A percentile compares a stretch with the other conserved stretches of the same genome.
Evolutionary conservation across 2,329 filamentous ascomycete species (phyloP).

Genomic region (Pestalotiopsis sp.): DNA sequence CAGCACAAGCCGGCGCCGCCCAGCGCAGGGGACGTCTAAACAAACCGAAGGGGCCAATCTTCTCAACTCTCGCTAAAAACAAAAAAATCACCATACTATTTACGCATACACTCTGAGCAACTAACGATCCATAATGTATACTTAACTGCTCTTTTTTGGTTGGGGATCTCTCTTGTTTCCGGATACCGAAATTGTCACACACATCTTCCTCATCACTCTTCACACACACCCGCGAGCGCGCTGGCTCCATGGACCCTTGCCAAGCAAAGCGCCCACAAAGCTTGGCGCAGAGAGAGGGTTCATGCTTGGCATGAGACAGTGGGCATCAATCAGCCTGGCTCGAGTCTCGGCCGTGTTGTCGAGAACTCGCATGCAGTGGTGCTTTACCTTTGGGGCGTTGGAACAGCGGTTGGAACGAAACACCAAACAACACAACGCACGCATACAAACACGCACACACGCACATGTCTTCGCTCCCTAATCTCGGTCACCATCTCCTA

Average conservation of each 20-base stretch:
- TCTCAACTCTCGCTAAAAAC: neutral
- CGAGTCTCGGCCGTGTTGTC: neutral
- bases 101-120: neutral
- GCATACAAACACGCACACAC: neutral
- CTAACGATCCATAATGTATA: constrained; percentile 10
- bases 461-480: neutral
- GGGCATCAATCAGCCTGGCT: neutral
- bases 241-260: neutral
- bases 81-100: neutral
- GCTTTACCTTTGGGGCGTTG: neutral
- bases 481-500: neutral
- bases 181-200: neutral
- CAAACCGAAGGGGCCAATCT: neutral
- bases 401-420: neutral
- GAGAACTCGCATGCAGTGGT: neutral
- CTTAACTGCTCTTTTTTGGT: neutral
- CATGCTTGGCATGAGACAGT: neutral
- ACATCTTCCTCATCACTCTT: neutral
- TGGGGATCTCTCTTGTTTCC: neutral
- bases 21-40: neutral
- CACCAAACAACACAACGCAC: neutral
- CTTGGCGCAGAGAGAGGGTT: neutral
- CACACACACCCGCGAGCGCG: neutral
- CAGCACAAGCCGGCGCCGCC: constrained; percentile 27
- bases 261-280: neutral